A percentile compares a stretch with the other conserved stretches of the same genome.
phyloP scores from a whole-genome alignment of 352 stramenopile genomes.

The Phytophthora colocasiae region DNA sequence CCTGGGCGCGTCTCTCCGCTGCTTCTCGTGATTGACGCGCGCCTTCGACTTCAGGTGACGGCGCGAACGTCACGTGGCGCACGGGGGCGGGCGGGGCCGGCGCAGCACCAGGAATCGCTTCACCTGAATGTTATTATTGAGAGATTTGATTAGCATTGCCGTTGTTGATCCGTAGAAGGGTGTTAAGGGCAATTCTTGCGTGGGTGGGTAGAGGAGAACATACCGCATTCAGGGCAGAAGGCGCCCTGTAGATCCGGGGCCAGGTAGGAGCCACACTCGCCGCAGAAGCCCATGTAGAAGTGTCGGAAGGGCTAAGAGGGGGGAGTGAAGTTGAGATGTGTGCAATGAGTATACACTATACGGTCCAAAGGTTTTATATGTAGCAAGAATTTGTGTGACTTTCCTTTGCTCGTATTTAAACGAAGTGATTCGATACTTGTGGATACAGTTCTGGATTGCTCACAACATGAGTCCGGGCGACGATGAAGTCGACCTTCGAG shows the following conservation, averaged over 20 bases:
- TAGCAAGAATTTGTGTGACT: too few relatives aligned
- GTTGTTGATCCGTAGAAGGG: constrained; percentile 8
- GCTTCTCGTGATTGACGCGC: constrained; percentile 52
- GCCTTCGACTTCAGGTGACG: constrained; percentile 23
- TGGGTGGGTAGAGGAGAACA: constrained; percentile 20
- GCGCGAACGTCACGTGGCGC: constrained; percentile 32
- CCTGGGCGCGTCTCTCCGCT: constrained; percentile 53
- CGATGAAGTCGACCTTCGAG: too few relatives aligned
- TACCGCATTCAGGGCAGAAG: constrained; percentile 85
- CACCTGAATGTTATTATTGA: constrained; percentile 12
- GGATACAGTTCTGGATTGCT: too few relatives aligned
- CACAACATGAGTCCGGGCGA: too few relatives aligned
- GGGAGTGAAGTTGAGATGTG: constrained; percentile 9
- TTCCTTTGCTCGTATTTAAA: too few relatives aligned
- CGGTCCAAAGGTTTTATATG: too few relatives aligned
- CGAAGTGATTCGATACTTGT: too few relatives aligned
- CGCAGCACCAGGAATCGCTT: constrained; percentile 31
- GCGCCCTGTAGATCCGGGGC: constrained; percentile 57
- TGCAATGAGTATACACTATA: neutral
- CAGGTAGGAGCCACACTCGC: constrained; percentile 77
- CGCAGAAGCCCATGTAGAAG: constrained; percentile 79
- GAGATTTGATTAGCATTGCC: constrained; percentile 1
- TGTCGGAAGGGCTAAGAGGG: neutral
- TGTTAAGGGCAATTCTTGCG: neutral
- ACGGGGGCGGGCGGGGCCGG: constrained; percentile 11